Evolutionary conservation across 495 filamentous ascomycete genomes (phyloP), one percentile per base, ranked within the genome.

Genomic region (Penicillium bialowiezense): DNA sequence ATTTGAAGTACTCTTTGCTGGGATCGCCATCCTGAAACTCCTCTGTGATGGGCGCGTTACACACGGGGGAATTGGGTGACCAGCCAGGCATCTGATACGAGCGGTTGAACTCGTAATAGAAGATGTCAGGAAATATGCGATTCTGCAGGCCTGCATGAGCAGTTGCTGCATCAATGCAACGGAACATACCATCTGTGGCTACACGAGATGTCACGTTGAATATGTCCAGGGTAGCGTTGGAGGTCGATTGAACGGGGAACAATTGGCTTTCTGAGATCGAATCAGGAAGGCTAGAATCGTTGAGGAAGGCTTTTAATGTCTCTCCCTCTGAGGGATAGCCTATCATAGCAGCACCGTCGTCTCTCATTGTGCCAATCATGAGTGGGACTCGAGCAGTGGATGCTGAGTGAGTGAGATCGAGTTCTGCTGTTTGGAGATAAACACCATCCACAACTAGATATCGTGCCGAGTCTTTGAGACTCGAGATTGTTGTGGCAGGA

Each of bases 31-130:
- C 28, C 8, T 54, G 60, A 17, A 45, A 56, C 12, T 38, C 52
- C 0, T 52, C 7, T 36, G 60, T 62, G 21, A 48, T 37, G 0
- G 60, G 58, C 14, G 60, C 58, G 13, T 64, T 33, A 36, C 60
- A 64, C 9, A 59, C 23, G 0, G 58, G 60, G 17, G 55, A 37
- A 35, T 64, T 64, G 1, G 60, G 60, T 4, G 56, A 64, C 44
- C 43, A 67, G n/a, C 41, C 55, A 15, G 47, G 53, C 56, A 60
- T 55, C 32, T 57, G 58, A 20, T 59, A 64, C n/a, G 59, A 53
- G 19, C 63, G 62, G 41, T 64, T 62, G 43, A 57, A 62, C 44
- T 60, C 60, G 28, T 64, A 64, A 44, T 56, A 64, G 46, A 47
- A 64, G 3, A 59, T 44, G 7, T 55, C 39, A 3, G 60, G 58